Conservation (phyloP, 352 stramenopile genomes). For the Pythium oligandrum region DNA sequence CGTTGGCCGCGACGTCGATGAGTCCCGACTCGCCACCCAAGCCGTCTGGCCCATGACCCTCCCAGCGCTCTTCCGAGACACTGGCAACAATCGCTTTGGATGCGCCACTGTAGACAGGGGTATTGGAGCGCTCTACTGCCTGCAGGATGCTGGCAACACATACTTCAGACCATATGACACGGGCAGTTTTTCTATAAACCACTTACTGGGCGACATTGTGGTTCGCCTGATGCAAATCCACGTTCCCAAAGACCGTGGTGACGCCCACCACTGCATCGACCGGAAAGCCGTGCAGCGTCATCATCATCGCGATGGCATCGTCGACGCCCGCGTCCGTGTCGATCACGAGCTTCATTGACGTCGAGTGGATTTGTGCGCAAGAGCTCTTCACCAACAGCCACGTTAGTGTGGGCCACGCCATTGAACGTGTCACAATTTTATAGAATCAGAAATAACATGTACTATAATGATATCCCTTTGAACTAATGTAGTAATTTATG, state of each 20-base stretch:
- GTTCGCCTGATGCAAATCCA: conserved; percentile 73
- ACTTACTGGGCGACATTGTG: conserved; percentile 79
- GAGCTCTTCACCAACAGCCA: too few relatives aligned
- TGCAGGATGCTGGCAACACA: conserved; percentile 48
- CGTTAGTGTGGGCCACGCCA: too few relatives aligned
- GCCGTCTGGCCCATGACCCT: conserved; percentile 66
- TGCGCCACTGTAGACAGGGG: conserved; percentile 62
- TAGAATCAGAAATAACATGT: too few relatives aligned
- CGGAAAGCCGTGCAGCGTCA: conserved; percentile 63
- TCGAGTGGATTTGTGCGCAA: too few relatives aligned
- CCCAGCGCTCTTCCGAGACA: conserved; percentile 60
- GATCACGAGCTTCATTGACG: conserved; percentile 46
- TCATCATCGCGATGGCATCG: conserved; percentile 69
- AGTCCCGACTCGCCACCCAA: conserved; percentile 53
- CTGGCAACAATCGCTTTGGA: conserved; percentile 58
- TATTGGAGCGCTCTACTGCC: conserved; percentile 35
- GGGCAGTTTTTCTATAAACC: background rate
- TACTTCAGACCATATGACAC: background rate
- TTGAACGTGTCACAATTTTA: too few relatives aligned
- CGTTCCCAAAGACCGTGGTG: conserved; percentile 83
- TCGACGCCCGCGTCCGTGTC: conserved; percentile 82
- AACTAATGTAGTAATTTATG: too few relatives aligned
- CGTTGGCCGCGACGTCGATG: conserved; percentile 19
- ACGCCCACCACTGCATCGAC: conserved; percentile 49
- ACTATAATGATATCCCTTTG: too few relatives aligned